Percentiles rank a stretch among this genome's conserved stretches.
Evolutionary conservation across 495 filamentous ascomycete genomes (phyloP).

Genomic region (Amorphotheca resinae): DNA sequence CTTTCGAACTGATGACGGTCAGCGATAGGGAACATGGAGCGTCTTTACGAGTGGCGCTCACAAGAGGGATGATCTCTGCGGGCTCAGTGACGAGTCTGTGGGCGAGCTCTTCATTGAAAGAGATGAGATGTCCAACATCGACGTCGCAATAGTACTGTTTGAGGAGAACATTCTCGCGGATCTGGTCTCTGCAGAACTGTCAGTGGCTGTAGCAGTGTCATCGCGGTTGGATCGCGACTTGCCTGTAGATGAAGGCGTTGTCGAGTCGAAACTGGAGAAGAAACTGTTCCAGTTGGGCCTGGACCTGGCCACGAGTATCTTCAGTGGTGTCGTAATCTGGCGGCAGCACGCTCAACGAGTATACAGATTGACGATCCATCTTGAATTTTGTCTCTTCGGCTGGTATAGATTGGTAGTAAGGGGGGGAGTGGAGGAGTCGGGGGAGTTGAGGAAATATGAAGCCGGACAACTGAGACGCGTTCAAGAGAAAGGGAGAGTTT

Average conservation of each 20-base stretch:
- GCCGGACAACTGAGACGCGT: slow-evolving; percentile 1
- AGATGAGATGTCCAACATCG: slow-evolving; percentile 91
- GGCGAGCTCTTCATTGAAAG: slow-evolving; percentile 92
- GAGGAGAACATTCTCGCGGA: slow-evolving; percentile 88
- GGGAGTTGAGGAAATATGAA: slow-evolving; percentile 6
- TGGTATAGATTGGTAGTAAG: background rate
- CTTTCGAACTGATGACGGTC: slow-evolving; percentile 59
- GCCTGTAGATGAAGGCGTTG: slow-evolving; percentile 94
- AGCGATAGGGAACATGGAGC: background rate
- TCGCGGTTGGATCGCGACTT: background rate
- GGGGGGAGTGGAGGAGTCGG: slow-evolving; percentile 9
- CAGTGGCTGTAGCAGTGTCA: slow-evolving; percentile 11
- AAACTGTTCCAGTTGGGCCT: slow-evolving; percentile 62
- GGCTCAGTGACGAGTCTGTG: slow-evolving; percentile 85
- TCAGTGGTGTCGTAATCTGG: slow-evolving; percentile 42
- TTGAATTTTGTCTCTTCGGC: slow-evolving; percentile 1
- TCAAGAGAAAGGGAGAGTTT: slow-evolving; percentile 20
- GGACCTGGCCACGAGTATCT: slow-evolving; percentile 43
- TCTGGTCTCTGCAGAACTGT: slow-evolving; percentile 62
- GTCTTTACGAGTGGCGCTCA: slow-evolving; percentile 27
- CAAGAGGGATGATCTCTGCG: slow-evolving; percentile 82
- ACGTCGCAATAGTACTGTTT: slow-evolving; percentile 96
- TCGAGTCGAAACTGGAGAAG: slow-evolving; percentile 91
- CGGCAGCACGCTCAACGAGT: slow-evolving; percentile 68
- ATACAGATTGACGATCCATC: slow-evolving; percentile 86